Evolutionary conservation across 164 flowering plant species (phyloP).

Genomic region (Vitis cinerea): DNA sequence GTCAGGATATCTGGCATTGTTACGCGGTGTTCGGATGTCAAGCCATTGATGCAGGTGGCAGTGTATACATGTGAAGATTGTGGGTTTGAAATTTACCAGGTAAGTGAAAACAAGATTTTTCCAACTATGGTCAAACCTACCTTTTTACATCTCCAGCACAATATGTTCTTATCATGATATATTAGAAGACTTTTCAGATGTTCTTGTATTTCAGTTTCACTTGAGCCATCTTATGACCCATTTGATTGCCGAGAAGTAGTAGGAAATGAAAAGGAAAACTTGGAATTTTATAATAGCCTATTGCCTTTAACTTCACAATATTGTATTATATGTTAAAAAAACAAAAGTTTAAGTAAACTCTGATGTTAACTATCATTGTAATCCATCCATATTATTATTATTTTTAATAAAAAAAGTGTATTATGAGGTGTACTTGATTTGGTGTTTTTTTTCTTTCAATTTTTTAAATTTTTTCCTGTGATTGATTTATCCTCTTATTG

Average conservation of each 20-base stretch:
- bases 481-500: neutral
- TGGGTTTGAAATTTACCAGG: conserved; percentile 99
- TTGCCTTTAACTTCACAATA: too few species aligned
- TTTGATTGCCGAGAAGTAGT: neutral
- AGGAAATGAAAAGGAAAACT: neutral
- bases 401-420: too few species aligned
- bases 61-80: conserved; percentile 99
- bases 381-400: too few species aligned
- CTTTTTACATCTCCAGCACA: neutral
- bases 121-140: neutral
- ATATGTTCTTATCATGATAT: neutral
- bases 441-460: neutral
- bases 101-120: conserved; percentile 7
- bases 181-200: too few species aligned
- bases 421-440: neutral
- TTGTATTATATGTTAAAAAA: too few species aligned
- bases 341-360: too few species aligned
- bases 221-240: too few species aligned
- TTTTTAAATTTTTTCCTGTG: neutral
- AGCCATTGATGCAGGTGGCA: conserved; percentile 97
- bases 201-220: too few species aligned
- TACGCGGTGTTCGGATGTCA: conserved; percentile 97
- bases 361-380: too few species aligned
- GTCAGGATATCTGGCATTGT: conserved; percentile 91
- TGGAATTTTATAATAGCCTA: neutral